These are phyloP conservation scores for Leavenworthia alabamica DNA, from an alignment of 345 rosid genomes.

Conservation along the genomic window DNA sequence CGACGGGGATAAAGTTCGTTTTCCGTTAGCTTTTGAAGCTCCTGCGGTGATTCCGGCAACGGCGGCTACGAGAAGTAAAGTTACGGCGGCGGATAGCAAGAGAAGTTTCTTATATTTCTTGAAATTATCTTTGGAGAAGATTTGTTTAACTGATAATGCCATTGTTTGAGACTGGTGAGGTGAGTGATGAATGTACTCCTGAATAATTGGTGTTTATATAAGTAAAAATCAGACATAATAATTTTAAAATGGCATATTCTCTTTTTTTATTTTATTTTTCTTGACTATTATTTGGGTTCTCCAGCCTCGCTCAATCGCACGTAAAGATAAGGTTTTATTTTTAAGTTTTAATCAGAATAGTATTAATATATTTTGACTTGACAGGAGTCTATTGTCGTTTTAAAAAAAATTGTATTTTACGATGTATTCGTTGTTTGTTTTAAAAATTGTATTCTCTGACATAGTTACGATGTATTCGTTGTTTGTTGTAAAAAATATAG, in stretches of 20 bases:
- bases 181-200: constrained; percentile 22
- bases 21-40: constrained; percentile 19
- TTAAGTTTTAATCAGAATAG: not conserved
- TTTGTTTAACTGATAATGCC: constrained; percentile 18
- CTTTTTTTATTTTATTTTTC: constrained; percentile 7
- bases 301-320: not conserved
- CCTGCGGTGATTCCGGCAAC: constrained; percentile 26
- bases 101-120: constrained; percentile 26
- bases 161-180: constrained; percentile 15
- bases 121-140: constrained; percentile 17
- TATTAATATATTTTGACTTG: no score
- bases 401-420: no score
- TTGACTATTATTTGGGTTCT: constrained; percentile 20
- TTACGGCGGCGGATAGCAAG: constrained; percentile 5
- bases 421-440: no score
- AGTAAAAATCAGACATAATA: not conserved
- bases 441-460: no score
- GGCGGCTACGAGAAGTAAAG: constrained; percentile 18
- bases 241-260: not conserved
- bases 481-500: no score
- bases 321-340: constrained; percentile 12
- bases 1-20: constrained; percentile 24
- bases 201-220: constrained; percentile 20
- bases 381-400: no score
- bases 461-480: no score